Evolutionary conservation across 257 asterid genomes (phyloP).

Genomic region (Parsonsia alboflavescens): DNA sequence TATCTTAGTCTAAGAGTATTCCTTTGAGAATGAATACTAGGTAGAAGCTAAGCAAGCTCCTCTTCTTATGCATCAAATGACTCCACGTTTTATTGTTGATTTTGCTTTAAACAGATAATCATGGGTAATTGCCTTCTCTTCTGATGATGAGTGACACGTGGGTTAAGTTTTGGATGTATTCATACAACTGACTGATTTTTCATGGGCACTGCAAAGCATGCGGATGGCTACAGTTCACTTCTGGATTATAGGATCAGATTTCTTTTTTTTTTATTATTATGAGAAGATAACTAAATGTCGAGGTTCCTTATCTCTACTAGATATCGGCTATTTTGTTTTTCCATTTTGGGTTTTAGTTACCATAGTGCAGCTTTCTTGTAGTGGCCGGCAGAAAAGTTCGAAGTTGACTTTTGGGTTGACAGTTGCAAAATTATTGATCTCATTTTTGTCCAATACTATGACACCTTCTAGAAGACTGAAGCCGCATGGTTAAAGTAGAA

Average conservation of each 20-base stretch:
- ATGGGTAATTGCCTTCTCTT: too few relatives aligned
- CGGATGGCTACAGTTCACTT: neutral
- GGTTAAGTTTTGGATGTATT: neutral
- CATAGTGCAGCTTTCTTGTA: neutral
- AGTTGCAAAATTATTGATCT: slow-evolving; percentile 7
- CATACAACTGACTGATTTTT: neutral
- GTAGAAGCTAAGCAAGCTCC: too few relatives aligned
- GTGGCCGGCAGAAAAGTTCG: neutral
- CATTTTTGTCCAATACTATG: neutral
- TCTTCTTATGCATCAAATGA: too few relatives aligned
- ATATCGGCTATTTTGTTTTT: neutral
- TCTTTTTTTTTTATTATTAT: neutral
- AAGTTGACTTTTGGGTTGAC: neutral
- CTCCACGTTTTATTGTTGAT: too few relatives aligned
- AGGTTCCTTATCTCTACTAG: neutral
- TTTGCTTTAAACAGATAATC: too few relatives aligned
- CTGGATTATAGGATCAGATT: neutral
- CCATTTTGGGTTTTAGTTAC: too few relatives aligned
- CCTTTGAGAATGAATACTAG: too few relatives aligned
- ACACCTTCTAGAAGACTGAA: neutral
- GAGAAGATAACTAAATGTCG: neutral
- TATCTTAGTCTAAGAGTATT: too few relatives aligned
- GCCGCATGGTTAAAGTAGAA: neutral
- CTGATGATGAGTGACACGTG: too few relatives aligned
- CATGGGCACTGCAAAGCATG: neutral